These are phyloP conservation scores for Chenopodium berlandieri DNA, from an alignment of 148 eudicot genomes.

Conservation along the genomic window DNA sequence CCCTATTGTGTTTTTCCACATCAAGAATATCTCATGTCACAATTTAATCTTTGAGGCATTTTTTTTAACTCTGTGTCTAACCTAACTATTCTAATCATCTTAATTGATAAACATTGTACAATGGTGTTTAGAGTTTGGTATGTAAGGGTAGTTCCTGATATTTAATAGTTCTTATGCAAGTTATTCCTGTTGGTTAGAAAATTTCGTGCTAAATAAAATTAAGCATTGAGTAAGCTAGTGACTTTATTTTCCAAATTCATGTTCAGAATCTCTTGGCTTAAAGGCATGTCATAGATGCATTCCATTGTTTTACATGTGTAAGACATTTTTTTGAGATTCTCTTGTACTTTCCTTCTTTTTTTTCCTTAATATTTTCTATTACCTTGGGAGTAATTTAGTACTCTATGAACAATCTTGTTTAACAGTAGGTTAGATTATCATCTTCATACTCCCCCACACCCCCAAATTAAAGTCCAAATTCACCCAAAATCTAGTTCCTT, in stretches of 20 bases:
- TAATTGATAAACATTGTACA: not conserved
- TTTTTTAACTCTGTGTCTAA: not conserved
- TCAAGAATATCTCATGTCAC: not conserved
- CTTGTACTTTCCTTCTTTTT: not conserved
- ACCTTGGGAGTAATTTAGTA: no score
- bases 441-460: no score
- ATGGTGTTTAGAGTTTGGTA: not conserved
- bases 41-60: not conserved
- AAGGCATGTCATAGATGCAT: not conserved
- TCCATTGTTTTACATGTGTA: not conserved
- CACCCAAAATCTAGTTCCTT: no score
- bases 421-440: not conserved
- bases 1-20: not conserved
- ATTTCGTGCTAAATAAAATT: not conserved
- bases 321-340: not conserved
- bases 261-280: not conserved
- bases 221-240: not conserved
- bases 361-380: not conserved
- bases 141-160: not conserved
- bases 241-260: not conserved
- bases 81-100: no score
- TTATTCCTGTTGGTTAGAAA: no score
- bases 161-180: not conserved
- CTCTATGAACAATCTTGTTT: not conserved
- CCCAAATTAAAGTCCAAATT: no score